These are phyloP conservation scores for Tylopilus sp. DNA, from an alignment of 768 basidiomycete species.

Conservation along the genomic window DNA sequence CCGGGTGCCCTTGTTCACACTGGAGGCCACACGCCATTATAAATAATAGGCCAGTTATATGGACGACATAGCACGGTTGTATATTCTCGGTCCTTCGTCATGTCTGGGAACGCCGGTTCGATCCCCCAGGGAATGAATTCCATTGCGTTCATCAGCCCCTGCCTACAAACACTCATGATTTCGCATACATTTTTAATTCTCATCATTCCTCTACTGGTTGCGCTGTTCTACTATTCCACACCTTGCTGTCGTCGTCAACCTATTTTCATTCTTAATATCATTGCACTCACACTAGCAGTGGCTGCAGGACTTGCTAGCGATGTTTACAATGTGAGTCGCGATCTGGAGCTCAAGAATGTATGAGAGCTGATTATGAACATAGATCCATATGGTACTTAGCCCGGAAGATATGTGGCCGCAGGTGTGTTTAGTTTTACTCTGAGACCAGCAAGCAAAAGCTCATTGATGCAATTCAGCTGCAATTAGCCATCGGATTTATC, in stretches of 20 bases:
- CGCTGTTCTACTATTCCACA: conserved; percentile 26
- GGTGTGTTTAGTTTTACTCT: background rate
- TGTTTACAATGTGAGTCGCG: too few species aligned
- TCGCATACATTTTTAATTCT: conserved; percentile 23
- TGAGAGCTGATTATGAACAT: background rate
- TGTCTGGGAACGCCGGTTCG: background rate
- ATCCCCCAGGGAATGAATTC: background rate
- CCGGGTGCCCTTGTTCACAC: background rate
- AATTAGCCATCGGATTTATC: too few species aligned
- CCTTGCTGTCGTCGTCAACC: conserved; percentile 15
- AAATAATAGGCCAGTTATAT: background rate
- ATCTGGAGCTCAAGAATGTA: too few species aligned
- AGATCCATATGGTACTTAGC: background rate
- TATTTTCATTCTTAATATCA: conserved; percentile 23
- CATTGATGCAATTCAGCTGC: too few species aligned
- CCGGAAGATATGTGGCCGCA: background rate
- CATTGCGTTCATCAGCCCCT: conserved; percentile 1
- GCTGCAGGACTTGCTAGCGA: too few species aligned
- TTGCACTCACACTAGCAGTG: background rate
- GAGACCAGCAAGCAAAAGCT: background rate
- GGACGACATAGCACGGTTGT: background rate
- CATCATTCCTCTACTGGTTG: conserved; percentile 20
- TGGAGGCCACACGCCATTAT: background rate
- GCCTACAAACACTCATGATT: conserved; percentile 21
- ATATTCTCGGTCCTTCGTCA: background rate